Evolutionary conservation across 805 yeast species (phyloP).

Genomic region (Candida ovalis): DNA sequence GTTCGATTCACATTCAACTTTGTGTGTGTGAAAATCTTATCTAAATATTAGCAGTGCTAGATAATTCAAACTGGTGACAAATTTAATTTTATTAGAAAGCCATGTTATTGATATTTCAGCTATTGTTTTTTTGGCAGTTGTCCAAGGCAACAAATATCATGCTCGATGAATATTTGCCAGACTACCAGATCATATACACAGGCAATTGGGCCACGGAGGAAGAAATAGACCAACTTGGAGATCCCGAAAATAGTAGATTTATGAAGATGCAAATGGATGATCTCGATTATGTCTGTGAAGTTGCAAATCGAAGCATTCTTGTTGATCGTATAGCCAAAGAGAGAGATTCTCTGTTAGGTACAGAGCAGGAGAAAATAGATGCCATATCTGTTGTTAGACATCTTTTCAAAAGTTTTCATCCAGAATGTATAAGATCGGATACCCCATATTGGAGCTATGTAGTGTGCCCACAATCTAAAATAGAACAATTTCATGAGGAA

Average conservation of each 20-base stretch:
- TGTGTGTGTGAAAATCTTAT: no score
- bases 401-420: slow-evolving; percentile 8
- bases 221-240: background rate
- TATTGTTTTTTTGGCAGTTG: background rate
- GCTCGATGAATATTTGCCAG: slow-evolving; percentile 12
- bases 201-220: slow-evolving; percentile 10
- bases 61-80: no score
- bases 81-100: no score
- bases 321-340: background rate
- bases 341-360: background rate
- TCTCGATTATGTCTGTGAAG: slow-evolving; percentile 7
- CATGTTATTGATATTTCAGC: background rate
- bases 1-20: no score
- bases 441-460: background rate
- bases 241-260: background rate
- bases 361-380: slow-evolving; percentile 13
- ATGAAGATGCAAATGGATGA: background rate
- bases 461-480: background rate
- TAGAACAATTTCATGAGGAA: background rate
- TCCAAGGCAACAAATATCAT: slow-evolving; percentile 1
- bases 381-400: slow-evolving; percentile 17
- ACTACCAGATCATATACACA: slow-evolving; percentile 6
- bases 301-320: slow-evolving; percentile 2
- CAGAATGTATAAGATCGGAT: background rate
- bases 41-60: no score